Evolutionary conservation across 345 rosid species (phyloP).

Genomic region (Acer campestre): DNA sequence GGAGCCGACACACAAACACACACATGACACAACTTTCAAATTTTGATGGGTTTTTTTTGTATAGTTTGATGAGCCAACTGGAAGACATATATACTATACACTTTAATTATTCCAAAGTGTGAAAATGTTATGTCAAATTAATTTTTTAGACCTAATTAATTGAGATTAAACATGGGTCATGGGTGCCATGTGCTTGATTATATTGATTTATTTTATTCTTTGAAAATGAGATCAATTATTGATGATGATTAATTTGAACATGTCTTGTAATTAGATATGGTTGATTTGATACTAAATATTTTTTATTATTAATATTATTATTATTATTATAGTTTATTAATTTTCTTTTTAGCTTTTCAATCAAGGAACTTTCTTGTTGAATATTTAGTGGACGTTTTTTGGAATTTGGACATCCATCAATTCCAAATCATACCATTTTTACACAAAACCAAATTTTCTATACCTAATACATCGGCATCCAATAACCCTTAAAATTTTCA

Average conservation of each 20-base stretch:
- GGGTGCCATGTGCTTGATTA: slow-evolving; percentile 1
- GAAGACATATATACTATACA: background rate
- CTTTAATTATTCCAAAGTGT: slow-evolving; percentile 1
- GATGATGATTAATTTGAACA: slow-evolving; percentile 13
- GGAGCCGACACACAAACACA: slow-evolving; percentile 3
- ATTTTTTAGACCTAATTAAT: background rate
- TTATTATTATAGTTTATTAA: no score
- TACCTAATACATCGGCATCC: background rate
- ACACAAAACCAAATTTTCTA: background rate
- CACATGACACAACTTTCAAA: background rate
- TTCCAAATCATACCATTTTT: slow-evolving; percentile 1
- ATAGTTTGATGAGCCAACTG: slow-evolving; percentile 1
- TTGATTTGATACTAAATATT: background rate
- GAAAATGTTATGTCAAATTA: background rate
- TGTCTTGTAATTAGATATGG: background rate
- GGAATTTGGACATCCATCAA: slow-evolving; percentile 16
- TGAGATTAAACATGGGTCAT: background rate
- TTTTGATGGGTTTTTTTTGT: background rate
- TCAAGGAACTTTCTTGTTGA: slow-evolving; percentile 17
- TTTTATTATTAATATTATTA: no score
- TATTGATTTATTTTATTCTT: background rate
- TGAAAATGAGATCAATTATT: slow-evolving; percentile 18
- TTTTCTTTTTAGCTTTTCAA: slow-evolving; percentile 14
- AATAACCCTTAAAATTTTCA: background rate
- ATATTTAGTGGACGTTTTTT: background rate